Base-by-base conservation (phyloP, 352 stramenopile genomes). In the Pythium pyrilobum region DNA sequence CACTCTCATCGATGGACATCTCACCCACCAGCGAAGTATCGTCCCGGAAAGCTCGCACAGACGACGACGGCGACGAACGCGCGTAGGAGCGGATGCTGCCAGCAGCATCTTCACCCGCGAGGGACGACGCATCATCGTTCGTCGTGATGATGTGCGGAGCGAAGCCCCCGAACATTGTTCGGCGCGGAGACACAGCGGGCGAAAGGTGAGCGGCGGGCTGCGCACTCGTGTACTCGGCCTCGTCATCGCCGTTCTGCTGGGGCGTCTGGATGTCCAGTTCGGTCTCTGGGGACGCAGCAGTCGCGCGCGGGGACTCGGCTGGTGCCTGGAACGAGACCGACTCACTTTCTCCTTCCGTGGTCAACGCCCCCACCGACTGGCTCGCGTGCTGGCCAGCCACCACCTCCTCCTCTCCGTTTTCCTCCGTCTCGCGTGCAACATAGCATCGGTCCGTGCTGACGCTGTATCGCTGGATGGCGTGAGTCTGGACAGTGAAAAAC, bases 381-480 rank as follows among this genome's bases (percentile, higher is more conserved):
- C 72, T 68, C 44, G 72, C 59, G 24, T 66, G 64, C 13, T 58
- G 47, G 5, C 4, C 27, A 18, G 57, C 59, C 9, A 52, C 52
- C 13, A 16, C 59, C 25, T 69, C 44, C 41, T 74, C 62, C 11
- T 81, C 42, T 33, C 80, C 71, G 10, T 79, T 62, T 59, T 86
- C 74, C 6, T 81, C 55, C 3, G 52, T 66, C n/a, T 55, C 56
- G 5, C 59, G 59, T 16, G 76, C 74, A 5, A 81, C 31, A 46
- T 77, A 91, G 54, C 81, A 93, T 40, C 73, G 72, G 24, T 65
- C 73, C 18, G 80, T 73, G 9, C 56, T 57, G 3, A 93, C 81
- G 25, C 87, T 74, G 61, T 93, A 93, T 11, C 83, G 81, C 61
- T 93, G 83, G 56, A 93, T 93, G 18, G 83, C 83, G 18, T 91